Base-by-base conservation (phyloP, 2,329 filamentous ascomycete species). In the Neonectria neomacrospora region DNA sequence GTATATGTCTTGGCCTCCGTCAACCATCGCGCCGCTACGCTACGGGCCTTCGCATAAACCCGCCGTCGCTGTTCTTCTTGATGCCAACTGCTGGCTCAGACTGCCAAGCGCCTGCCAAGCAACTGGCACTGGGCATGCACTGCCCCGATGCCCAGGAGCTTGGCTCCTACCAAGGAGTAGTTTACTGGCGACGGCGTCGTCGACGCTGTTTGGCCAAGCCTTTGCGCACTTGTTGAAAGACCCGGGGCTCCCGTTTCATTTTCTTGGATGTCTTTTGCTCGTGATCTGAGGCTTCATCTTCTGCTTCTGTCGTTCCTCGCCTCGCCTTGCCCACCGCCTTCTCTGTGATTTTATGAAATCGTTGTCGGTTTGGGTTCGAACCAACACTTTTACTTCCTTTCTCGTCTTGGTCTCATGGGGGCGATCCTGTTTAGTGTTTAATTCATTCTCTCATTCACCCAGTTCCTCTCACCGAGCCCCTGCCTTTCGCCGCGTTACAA, bases 131-230 rank as follows among this genome's bases (percentile, higher is more conserved):
- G 54, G 53, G 26, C 12, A 41, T 72, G 71, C 71, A 73, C 71
- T 66, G 71, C 71, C 71, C 58, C 65, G 64, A 63, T 68, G 68
- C 68, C 70, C 58, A 72, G 68, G 64, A 45, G 20, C 65, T 73
- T 69, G 66, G 69, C 71, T 71, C 67, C 64, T 68, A 71, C 63
- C 63, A 54, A 59, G 22, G n/a, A 32, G 22, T 47, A 47, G 58
- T 23, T 23, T 47, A 22, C 8, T 44, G 32, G 34, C 34, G 23
- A 26, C 32, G 30, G 18, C n/a, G 50, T 37, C 22, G n/a, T 54
- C 3, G 22, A 30, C 28, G 50, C 8, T 45, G 18, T 37, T 59
- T 39, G n/a, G 28, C 34, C 23, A 20, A 23, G 48, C 20, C 14
- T 37, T 58, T 52, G 7, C 16, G 23, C 28, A 26, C 6, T 32